Base-by-base conservation (phyloP, 225 moss, liverwort and hornwort genomes). In the Climacium dendroides region DNA sequence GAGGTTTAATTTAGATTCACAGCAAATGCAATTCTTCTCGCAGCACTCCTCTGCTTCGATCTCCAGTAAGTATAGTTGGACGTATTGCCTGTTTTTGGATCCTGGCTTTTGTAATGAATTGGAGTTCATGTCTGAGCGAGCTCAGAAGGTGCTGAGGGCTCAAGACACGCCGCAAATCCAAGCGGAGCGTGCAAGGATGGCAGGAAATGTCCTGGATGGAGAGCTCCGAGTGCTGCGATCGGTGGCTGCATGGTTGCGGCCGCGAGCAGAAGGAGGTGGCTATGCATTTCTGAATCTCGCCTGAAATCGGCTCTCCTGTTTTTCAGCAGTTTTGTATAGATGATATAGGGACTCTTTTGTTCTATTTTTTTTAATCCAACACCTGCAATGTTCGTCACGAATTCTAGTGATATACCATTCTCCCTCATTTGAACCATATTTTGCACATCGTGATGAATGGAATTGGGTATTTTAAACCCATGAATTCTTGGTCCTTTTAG, bases 181-280 rank as follows among this genome's bases (percentile, higher is more conserved):
- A 87, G 85, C 84, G 17, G 88, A 90, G 47, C 86, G 87, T 3
- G 87, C 87, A 26, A 89, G 79, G 74, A 94, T 94, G 92, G 92
- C 87, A 17, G 87, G 80, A 57, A 85, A 89, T 37, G 83, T 92
- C 50, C 84, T 92, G 66, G 81, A 88, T 53, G 94, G 91, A 61
- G 94, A 94, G 89, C 86, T 94, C 43, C 91, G 87, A 82, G 92
- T 94, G 80, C 88, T 94, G 86, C 83, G 72, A n/a, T 94, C 91
- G 22, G 91, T 93, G 62, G 58, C 86, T 43, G 88, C 93, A 19
- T 94, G 92, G 92, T 87, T 94, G 87, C 88, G 83, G 59, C 92
- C 92, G 79, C 87, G 91, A 71, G 87, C 90, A 64, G 85, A 90
- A 63, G 90, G 93, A 79, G 90, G 90, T 71, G 91, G 91, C 69